Evolutionary conservation across 176 grass and related monocot species (phyloP), one percentile per base, ranked within the genome.

Genomic region (Paspalum vaginatum): DNA sequence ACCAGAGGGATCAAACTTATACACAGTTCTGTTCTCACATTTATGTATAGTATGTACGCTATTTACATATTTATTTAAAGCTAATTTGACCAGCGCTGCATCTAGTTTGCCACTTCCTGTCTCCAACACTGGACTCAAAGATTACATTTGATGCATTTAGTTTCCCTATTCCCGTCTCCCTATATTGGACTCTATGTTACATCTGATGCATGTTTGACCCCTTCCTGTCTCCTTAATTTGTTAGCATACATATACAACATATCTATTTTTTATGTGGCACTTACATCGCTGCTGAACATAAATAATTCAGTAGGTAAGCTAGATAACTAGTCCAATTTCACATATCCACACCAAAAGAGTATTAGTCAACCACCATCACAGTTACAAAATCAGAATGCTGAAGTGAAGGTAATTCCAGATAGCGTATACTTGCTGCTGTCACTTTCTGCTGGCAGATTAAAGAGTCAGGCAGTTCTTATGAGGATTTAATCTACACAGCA

Each of bases 351-450:
- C 12, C 47, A 52, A 42, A 65, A 24, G 18, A 2, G 24, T 51
- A 53, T 51, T 37, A 52, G 24, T n/a, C 16, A 32, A 15, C 32
- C 25, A 21, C 50, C 11, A 7, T 51, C 38, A 10, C 14, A 37
- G 18, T 48, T 40, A 52, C 7, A 72, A 38, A 63, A 63, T 40
- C 5, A 12, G 2, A 39, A 56, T 50, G 55, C 8, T 22, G 48
- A 70, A 55, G 14, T 32, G 11, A 8, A 14, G 26, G 32, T 6
- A 51, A 79, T 45, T 87, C 37, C 2, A 73, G 22, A 44, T 53
- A 68, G 44, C 44, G 68, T 84, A 6, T 52, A 52, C 26, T 78
- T 60, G 12, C 13, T 80, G 14, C 43, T 68, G 61, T 68, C 9
- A 79, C 16, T 18, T 16, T 49, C 2, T 38, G 8, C 38, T 74